phyloP scores from a whole-genome alignment of 129 eudicot species.

The Kitagawia praeruptora region DNA sequence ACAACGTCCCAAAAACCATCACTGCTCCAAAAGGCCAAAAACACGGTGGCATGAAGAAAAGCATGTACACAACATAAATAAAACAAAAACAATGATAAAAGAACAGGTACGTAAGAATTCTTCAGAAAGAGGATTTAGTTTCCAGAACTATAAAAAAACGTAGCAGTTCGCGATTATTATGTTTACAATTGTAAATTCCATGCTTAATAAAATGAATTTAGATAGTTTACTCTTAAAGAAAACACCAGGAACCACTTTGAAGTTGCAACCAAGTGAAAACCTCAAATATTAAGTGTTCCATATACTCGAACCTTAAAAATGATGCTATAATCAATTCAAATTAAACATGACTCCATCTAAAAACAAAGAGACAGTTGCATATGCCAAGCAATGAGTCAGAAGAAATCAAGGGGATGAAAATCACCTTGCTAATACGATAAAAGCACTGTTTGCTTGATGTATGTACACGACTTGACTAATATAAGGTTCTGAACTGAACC shows the following conservation, averaged over 20 bases:
- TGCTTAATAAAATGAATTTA: not conserved
- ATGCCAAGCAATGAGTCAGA: not conserved
- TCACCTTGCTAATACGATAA: constrained; percentile 92
- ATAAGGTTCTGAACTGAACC: constrained; percentile 88
- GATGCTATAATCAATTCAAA: not conserved
- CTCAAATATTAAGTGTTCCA: not conserved
- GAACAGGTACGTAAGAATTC: not conserved
- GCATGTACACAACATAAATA: not conserved
- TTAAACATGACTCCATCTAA: not conserved
- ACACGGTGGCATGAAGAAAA: not conserved
- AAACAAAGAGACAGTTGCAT: not conserved
- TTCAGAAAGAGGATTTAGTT: not conserved
- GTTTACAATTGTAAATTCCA: not conserved
- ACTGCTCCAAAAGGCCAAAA: constrained; percentile 30
- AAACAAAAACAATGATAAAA: not conserved
- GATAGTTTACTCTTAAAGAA: not conserved
- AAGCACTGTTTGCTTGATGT: constrained; percentile 54
- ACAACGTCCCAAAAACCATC: constrained; percentile 99
- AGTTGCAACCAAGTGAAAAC: not conserved
- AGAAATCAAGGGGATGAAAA: not conserved
- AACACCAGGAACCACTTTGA: not conserved
- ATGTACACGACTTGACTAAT: constrained; percentile 72
- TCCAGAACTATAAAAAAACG: not conserved
- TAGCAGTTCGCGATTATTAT: not conserved
- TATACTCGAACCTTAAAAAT: not conserved